Percentiles rank a stretch among this genome's conserved stretches.
Evolutionary conservation across 164 flowering plant species (phyloP).

Genomic region (Buxus sempervirens): DNA sequence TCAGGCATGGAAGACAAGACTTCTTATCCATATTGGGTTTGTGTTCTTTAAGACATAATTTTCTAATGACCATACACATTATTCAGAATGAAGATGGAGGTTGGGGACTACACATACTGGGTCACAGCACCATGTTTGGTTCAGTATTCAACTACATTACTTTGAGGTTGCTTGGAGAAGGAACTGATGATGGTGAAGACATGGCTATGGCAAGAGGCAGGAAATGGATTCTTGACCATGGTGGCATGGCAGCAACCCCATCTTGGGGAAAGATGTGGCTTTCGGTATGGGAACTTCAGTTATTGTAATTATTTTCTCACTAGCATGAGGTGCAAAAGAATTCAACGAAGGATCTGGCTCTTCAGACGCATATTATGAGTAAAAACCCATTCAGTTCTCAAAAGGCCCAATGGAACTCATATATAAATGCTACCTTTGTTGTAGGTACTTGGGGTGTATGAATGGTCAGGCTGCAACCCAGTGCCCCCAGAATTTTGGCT

Average conservation of each 20-base stretch:
- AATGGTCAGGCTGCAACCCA: conserved; percentile 52
- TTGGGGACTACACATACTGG: conserved; percentile 84
- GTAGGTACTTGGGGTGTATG: conserved; percentile 50
- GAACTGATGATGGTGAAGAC: conserved; percentile 36
- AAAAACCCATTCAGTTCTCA: no score
- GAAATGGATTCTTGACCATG: conserved; percentile 49
- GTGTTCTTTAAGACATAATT: no score
- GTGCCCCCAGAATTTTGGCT: conserved; percentile 55
- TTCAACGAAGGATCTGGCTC: no score
- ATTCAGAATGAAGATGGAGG: conserved; percentile 78
- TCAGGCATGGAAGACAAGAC: conserved; percentile 38
- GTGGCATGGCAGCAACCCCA: conserved; percentile 37
- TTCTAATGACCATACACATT: not conserved
- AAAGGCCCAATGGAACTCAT: not conserved
- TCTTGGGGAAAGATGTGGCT: conserved; percentile 67
- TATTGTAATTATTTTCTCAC: not conserved
- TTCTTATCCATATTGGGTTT: not conserved
- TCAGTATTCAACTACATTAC: conserved; percentile 51
- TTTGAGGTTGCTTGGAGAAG: conserved; percentile 62
- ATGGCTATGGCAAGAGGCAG: conserved; percentile 31
- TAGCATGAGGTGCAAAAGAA: no score
- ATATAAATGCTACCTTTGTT: not conserved
- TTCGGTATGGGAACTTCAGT: conserved; percentile 22
- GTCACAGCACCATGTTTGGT: conserved; percentile 68
- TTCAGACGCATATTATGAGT: no score